phyloP scores from a whole-genome alignment of 129 eudicot species.

The Ambrosia trifida region DNA sequence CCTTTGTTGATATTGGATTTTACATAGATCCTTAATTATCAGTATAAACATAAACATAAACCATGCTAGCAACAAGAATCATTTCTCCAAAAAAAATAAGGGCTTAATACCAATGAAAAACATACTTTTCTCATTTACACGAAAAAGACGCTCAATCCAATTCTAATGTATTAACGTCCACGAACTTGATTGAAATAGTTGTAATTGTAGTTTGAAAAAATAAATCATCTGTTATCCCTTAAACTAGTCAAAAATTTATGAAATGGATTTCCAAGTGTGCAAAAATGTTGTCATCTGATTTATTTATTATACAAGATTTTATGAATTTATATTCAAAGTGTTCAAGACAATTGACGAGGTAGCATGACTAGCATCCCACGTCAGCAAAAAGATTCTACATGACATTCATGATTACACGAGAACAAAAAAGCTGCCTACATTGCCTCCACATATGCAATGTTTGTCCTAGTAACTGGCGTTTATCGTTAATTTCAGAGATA shows the following conservation, averaged over 20 bases:
- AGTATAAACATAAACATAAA: background rate
- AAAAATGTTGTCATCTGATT: background rate
- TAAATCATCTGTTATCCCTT: background rate
- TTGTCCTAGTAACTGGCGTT: too few species aligned
- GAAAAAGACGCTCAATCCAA: background rate
- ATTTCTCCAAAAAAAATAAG: background rate
- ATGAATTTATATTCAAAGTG: background rate
- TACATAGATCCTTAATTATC: background rate
- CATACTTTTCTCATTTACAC: background rate
- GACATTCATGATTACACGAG: too few species aligned
- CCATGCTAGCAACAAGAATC: background rate
- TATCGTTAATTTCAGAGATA: background rate
- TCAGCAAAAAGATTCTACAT: background rate
- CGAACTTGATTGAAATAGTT: background rate
- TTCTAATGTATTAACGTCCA: background rate
- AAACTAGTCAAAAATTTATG: background rate
- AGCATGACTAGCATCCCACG: background rate
- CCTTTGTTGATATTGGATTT: background rate
- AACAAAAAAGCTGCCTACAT: too few species aligned
- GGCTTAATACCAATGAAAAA: background rate
- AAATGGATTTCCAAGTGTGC: background rate
- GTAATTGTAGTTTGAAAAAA: background rate
- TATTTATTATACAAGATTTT: background rate
- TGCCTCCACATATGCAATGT: background rate
- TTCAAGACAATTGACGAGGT: background rate